Percentiles rank a stretch among this genome's conserved stretches.
These are phyloP conservation scores for Pezicula neosporulosa DNA, from an alignment of 2,329 filamentous ascomycete species.

Conservation along the genomic window DNA sequence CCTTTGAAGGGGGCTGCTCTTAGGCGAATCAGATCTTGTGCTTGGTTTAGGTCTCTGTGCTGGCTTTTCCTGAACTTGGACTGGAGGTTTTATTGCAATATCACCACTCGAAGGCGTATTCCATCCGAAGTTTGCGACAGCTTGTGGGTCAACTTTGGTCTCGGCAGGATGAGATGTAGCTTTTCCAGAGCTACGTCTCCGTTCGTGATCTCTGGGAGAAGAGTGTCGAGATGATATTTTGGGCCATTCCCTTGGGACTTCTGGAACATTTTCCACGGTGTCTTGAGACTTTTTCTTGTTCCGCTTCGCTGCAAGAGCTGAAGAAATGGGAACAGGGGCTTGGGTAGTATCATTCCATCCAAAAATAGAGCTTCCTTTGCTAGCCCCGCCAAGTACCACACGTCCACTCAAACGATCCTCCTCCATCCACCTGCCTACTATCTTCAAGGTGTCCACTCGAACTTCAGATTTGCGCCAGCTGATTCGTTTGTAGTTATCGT, in stretches of 20 bases:
- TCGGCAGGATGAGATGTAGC: conserved; percentile 5
- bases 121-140: conserved; percentile 22
- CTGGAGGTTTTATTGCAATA: neutral
- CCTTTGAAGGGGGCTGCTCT: too few species aligned
- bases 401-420: conserved; percentile 56
- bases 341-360: conserved; percentile 55
- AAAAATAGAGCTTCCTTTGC: conserved; percentile 50
- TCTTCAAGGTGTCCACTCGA: conserved; percentile 50
- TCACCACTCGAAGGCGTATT: conserved; percentile 1
- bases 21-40: neutral
- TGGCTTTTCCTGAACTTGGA: neutral
- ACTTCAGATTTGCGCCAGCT: conserved; percentile 53
- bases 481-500: conserved; percentile 57
- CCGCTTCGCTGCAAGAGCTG: conserved; percentile 17
- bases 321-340: conserved; percentile 44
- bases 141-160: conserved; percentile 3
- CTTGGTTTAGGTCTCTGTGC: neutral
- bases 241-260: conserved; percentile 24
- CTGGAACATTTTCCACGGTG: conserved; percentile 5
- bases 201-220: neutral
- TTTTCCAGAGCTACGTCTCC: conserved; percentile 17
- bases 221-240: conserved; percentile 8
- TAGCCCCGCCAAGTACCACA: conserved; percentile 39
- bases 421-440: conserved; percentile 64
- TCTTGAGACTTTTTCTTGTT: conserved; percentile 13